Conservation (phyloP, 768 basidiomycete genomes). For the Hericium erinaceus region DNA sequence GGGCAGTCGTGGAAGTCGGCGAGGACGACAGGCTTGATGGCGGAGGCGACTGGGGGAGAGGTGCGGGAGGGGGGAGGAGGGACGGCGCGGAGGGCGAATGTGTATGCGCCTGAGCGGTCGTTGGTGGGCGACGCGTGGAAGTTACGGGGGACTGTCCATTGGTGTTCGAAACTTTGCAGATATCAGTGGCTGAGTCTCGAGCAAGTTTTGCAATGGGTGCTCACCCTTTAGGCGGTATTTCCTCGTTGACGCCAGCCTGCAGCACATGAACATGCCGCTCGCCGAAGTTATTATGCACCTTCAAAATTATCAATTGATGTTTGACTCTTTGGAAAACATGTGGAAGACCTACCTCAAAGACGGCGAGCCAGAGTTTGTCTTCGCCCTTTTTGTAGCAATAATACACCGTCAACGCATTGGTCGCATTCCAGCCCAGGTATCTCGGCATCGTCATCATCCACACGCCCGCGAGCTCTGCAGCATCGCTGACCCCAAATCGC, state of each 20-base stretch:
- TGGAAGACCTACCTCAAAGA: slow-evolving; percentile 44
- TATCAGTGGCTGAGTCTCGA: too few relatives aligned
- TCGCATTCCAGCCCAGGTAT: slow-evolving; percentile 55
- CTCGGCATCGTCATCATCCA: slow-evolving; percentile 76
- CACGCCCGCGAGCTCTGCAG: slow-evolving; percentile 32
- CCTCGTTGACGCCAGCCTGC: slow-evolving; percentile 35
- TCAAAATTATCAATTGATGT: background rate
- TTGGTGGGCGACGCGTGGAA: slow-evolving; percentile 79
- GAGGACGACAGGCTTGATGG: slow-evolving; percentile 26
- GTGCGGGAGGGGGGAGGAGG: slow-evolving; percentile 16
- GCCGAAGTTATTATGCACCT: slow-evolving; percentile 71
- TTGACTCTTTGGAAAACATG: too few relatives aligned
- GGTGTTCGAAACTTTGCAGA: slow-evolving; percentile 38
- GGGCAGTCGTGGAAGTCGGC: slow-evolving; percentile 16
- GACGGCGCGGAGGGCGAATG: slow-evolving; percentile 43
- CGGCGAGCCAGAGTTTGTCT: slow-evolving; percentile 27
- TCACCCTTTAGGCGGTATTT: slow-evolving; percentile 27
- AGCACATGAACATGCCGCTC: slow-evolving; percentile 58
- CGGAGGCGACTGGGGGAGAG: slow-evolving; percentile 11
- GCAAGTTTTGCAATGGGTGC: background rate
- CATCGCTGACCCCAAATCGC: slow-evolving; percentile 18
- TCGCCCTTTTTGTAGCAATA: slow-evolving; percentile 40
- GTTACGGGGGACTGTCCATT: slow-evolving; percentile 57
- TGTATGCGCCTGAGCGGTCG: slow-evolving; percentile 58
- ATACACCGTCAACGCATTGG: slow-evolving; percentile 64